Conservation (phyloP, 345 rosid species). For the Salix viminalis region DNA sequence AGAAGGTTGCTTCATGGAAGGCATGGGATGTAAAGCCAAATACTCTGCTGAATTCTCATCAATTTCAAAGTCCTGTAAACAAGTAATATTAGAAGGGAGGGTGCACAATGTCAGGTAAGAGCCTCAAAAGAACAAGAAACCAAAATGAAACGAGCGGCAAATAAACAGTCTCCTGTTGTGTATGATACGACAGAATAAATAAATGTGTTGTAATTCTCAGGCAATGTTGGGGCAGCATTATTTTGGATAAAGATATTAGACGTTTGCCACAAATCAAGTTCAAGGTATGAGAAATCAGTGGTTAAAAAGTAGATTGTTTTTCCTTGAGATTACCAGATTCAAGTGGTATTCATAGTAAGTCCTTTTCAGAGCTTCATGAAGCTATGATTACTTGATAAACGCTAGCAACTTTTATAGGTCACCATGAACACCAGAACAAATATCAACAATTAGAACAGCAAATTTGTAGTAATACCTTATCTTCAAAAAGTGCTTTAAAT, state of each 20-base stretch:
- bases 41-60: constrained; percentile 63
- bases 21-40: constrained; percentile 69
- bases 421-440: neutral
- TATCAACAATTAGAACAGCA: neutral
- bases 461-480: constrained; percentile 44
- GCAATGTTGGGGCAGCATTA: neutral
- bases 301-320: no score
- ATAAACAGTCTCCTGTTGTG: neutral
- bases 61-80: constrained; percentile 68
- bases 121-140: neutral
- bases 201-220: neutral
- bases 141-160: neutral
- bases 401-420: no score
- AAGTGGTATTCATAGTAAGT: no score
- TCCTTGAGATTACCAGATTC: no score
- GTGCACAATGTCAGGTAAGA: neutral
- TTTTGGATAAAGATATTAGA: neutral
- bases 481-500: constrained; percentile 48
- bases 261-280: no score
- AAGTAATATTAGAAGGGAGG: constrained; percentile 9
- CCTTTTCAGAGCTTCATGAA: no score
- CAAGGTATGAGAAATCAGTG: no score
- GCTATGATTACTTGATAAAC: no score
- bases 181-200: neutral
- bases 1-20: constrained; percentile 53